Evolutionary conservation across 225 moss, liverwort and hornwort species (phyloP).

Genomic region (Bryoerythrophyllum caledonicum): DNA sequence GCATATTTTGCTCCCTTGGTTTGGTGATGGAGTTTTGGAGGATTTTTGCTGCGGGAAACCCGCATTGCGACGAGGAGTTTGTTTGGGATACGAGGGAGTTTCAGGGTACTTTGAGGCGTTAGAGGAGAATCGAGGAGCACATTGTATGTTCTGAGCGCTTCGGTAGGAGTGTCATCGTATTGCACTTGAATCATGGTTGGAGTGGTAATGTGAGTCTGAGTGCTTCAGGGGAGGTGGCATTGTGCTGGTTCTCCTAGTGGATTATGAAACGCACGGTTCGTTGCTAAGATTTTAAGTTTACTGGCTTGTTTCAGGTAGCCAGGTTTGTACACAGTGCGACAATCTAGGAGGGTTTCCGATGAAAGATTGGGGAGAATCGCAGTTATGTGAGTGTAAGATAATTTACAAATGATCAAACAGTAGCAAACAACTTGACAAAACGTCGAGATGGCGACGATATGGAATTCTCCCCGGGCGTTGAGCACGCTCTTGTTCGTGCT

Average conservation of each 20-base stretch:
- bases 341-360: background rate
- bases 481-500: conserved; percentile 8
- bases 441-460: conserved; percentile 20
- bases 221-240: background rate
- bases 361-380: background rate
- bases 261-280: too few relatives aligned
- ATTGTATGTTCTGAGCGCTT: background rate
- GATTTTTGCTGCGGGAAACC: background rate
- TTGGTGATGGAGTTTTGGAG: background rate
- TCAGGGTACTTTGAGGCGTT: background rate
- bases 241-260: background rate
- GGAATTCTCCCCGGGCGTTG: conserved; percentile 11
- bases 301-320: background rate
- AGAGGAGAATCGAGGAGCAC: background rate
- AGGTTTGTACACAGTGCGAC: background rate
- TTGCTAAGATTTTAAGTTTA: background rate
- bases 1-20: background rate
- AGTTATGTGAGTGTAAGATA: background rate
- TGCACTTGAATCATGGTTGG: background rate
- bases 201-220: background rate
- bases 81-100: background rate
- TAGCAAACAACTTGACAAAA: background rate
- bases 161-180: background rate
- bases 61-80: background rate
- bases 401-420: background rate